Evolutionary conservation across 2,329 filamentous ascomycete species (phyloP), one percentile per base, ranked within the genome.

Genomic region (Hypoxylon sp.): DNA sequence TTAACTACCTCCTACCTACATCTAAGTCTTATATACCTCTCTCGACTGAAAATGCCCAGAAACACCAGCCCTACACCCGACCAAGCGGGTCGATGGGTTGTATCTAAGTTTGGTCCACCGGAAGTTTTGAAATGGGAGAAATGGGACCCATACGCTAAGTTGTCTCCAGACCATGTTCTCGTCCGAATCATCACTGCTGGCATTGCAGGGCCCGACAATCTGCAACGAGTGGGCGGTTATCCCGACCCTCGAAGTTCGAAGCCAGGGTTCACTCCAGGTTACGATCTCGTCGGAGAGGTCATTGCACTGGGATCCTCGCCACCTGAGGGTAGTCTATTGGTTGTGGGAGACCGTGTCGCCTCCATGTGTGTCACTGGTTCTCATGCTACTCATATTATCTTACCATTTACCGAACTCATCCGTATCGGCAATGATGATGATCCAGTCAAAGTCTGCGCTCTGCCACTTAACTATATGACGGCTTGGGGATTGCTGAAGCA

Each of bases 381-480:
- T 6, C 37, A 60, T 17, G 57, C 57, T 24, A 60, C 57, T 35
- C 57, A 60, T 26, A 53, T 46, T 24, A 53, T 60, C 35, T 44
- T 60, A 14, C 57, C 47, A 9, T 37, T 35, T 4, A 24, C 47
- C 37, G 57, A 60, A 11, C 57, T 62, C 19, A 54, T 62, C 37
- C 48, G 58, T 13, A 31, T 62, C 51, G 58, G 48, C 13, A 31
- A 14, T 4, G 17, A 39, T 1, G 50, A 62, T 19, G 50, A 62
- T 29, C 58, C 50, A 8, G 9, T 62, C 19, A 62, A 54, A n/a
- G 39, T 62, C n/a, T 33, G 50, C 33, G 37, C 31, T 5, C 29
- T 62, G 17, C 39, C 58, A 19, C 50, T 62, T 13, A 62, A 62
- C 14, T 62, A 62, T 22, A 54, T 53, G 17, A 62, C 58, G 14